Evolutionary conservation across 768 basidiomycete species (phyloP).

Genomic region (Russula ochroleuca): DNA sequence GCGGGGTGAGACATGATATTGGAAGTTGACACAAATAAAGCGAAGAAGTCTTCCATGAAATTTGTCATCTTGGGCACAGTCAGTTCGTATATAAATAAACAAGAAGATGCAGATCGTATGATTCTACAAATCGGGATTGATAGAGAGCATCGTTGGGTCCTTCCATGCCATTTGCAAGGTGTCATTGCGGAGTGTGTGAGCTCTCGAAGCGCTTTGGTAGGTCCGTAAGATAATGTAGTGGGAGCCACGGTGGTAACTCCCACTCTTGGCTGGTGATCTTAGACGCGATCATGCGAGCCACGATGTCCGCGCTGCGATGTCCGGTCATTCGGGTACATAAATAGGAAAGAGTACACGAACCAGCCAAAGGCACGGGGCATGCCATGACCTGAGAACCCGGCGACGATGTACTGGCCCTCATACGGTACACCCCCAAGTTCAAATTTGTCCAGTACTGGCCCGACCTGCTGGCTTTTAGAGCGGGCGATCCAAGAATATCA

Average conservation of each 20-base stretch:
- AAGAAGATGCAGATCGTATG: background rate
- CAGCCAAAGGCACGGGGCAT: constrained; percentile 75
- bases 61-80: background rate
- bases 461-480: constrained; percentile 45
- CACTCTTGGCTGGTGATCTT: constrained; percentile 45
- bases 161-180: background rate
- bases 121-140: background rate
- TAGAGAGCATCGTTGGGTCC: background rate
- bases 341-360: constrained; percentile 37
- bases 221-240: constrained; percentile 38
- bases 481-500: background rate
- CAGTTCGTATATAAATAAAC: background rate
- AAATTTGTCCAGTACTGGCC: constrained; percentile 45
- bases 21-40: background rate
- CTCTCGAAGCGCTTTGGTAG: background rate
- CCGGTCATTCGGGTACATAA: background rate
- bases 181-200: background rate
- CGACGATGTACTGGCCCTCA: constrained; percentile 64
- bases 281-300: constrained; percentile 54
- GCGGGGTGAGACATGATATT: background rate
- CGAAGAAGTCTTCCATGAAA: background rate
- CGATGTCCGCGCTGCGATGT: constrained; percentile 51
- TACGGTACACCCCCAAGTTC: constrained; percentile 30
- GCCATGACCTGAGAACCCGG: constrained; percentile 73
- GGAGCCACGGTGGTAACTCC: constrained; percentile 59